phyloP scores from a whole-genome alignment of 2,329 filamentous ascomycete species.

The Clarireedia homoeocarpa region DNA sequence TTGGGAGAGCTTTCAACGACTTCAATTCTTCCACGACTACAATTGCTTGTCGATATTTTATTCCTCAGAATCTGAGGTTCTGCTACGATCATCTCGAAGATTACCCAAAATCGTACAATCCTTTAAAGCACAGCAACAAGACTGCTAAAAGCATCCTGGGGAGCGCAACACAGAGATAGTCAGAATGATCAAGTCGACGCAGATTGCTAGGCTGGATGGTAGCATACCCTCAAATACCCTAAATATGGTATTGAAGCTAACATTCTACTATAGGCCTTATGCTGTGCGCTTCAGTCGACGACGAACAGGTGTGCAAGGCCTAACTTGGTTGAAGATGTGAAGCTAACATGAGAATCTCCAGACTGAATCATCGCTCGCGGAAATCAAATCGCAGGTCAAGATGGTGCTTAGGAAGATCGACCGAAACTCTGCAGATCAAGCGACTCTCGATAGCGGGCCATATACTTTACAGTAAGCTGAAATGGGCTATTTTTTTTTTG shows the following conservation, averaged over 20 bases:
- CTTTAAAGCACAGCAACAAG: background rate
- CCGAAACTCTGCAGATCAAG: slow-evolving; percentile 83
- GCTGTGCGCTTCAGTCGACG: slow-evolving; percentile 90
- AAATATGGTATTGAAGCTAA: background rate
- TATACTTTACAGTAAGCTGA: slow-evolving; percentile 75
- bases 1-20: background rate
- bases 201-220: slow-evolving; percentile 93
- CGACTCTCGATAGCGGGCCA: slow-evolving; percentile 76
- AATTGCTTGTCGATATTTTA: background rate
- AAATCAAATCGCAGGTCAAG: slow-evolving; percentile 87
- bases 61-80: background rate
- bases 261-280: slow-evolving; percentile 61
- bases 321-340: background rate
- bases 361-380: slow-evolving; percentile 67
- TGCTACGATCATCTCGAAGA: background rate
- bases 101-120: background rate
- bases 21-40: background rate
- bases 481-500: background rate
- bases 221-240: slow-evolving; percentile 9
- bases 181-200: slow-evolving; percentile 72
- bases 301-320: slow-evolving; percentile 55
- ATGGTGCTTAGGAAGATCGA: slow-evolving; percentile 82
- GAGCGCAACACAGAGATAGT: slow-evolving; percentile 3
- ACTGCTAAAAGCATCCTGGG: background rate
- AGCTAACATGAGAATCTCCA: slow-evolving; percentile 25